Conservation (phyloP, 345 rosid genomes). For the Rhodamnia rubescens region DNA sequence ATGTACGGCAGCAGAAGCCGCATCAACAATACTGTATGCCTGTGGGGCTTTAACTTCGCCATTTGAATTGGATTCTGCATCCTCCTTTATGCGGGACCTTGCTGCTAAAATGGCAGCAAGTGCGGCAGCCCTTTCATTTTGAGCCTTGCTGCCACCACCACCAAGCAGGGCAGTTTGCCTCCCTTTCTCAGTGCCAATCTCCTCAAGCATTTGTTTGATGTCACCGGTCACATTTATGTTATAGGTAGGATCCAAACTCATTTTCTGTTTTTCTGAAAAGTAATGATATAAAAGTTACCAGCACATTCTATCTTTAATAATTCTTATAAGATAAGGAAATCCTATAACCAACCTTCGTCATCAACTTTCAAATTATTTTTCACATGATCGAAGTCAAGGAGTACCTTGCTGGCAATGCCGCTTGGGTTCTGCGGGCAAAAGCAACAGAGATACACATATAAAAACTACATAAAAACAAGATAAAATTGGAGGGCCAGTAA, state of each 20-base stretch:
- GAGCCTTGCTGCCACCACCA: slow-evolving; percentile 94
- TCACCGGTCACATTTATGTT: slow-evolving; percentile 72
- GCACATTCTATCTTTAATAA: not conserved
- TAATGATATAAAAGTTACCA: slow-evolving; percentile 1
- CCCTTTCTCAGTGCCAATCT: slow-evolving; percentile 90
- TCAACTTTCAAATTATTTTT: slow-evolving; percentile 64
- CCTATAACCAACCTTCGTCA: slow-evolving; percentile 55
- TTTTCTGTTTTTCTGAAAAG: slow-evolving; percentile 40
- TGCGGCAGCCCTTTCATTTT: slow-evolving; percentile 90
- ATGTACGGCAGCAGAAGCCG: slow-evolving; percentile 91
- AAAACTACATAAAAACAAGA: not conserved
- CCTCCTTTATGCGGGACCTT: slow-evolving; percentile 62
- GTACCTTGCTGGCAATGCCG: slow-evolving; percentile 49
- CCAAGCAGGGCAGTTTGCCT: slow-evolving; percentile 77
- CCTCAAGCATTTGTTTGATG: slow-evolving; percentile 79
- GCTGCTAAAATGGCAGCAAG: slow-evolving; percentile 77
- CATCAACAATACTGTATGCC: slow-evolving; percentile 79
- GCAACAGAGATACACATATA: not conserved
- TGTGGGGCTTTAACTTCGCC: slow-evolving; percentile 36
- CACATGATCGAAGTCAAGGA: slow-evolving; percentile 85
- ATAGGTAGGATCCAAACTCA: slow-evolving; percentile 64
- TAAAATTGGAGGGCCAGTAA: not conserved
- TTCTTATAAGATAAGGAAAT: not conserved
- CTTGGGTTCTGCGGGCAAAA: slow-evolving; percentile 60
- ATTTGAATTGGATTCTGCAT: slow-evolving; percentile 37